A percentile compares a stretch with the other conserved stretches of the same genome.
Evolutionary conservation across 2,329 filamentous ascomycete species (phyloP).

Genomic region (Colletotrichum musicola): DNA sequence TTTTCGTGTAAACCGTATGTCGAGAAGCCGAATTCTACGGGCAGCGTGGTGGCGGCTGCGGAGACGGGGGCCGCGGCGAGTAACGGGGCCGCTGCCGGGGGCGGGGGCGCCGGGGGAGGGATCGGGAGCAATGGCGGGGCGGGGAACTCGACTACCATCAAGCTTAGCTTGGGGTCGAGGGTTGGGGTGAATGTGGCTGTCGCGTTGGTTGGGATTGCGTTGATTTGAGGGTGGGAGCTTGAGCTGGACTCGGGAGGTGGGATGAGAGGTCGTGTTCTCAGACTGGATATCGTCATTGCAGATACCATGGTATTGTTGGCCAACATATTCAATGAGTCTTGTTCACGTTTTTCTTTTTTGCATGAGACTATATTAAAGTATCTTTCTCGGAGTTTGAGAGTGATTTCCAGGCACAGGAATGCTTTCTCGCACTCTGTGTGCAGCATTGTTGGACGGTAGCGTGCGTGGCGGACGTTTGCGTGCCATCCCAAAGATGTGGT

Average conservation of each 20-base stretch:
- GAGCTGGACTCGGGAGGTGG: too few relatives aligned
- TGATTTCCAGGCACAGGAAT: too few relatives aligned
- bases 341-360: rapidly evolving
- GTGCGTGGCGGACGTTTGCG: too few relatives aligned
- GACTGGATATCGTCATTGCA: too few relatives aligned
- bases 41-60: not conserved
- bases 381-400: too few relatives aligned
- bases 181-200: slow-evolving; percentile 12
- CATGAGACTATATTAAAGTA: too few relatives aligned
- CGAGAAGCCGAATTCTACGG: slow-evolving; percentile 50
- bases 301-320: too few relatives aligned
- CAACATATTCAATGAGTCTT: too few relatives aligned
- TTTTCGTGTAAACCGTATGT: slow-evolving; percentile 10
- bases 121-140: not conserved
- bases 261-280: too few relatives aligned
- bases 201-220: not conserved
- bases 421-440: too few relatives aligned
- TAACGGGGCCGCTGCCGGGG: not conserved
- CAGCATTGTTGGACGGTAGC: too few relatives aligned
- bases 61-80: not conserved
- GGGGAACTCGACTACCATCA: not conserved
- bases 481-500: too few relatives aligned
- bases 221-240: not conserved
- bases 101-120: not conserved
- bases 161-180: not conserved